A percentile compares a stretch with the other conserved stretches of the same genome.
Conservation (phyloP, 805 yeast genomes). For the Candida chilensis region DNA sequence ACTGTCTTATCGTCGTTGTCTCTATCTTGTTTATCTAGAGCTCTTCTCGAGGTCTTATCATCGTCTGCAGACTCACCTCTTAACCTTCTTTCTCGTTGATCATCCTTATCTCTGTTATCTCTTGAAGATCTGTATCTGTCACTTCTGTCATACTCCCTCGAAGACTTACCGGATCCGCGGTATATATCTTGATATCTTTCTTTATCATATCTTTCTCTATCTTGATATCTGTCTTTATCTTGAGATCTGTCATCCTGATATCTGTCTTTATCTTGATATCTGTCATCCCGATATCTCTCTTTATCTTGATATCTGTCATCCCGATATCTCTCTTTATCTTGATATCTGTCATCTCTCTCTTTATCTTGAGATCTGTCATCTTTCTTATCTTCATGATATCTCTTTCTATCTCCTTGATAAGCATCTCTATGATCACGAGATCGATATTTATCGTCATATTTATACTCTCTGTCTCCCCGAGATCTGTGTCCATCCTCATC, state of each 20-base stretch:
- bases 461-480: no score
- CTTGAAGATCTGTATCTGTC: constrained; percentile 4
- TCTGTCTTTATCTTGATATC: constrained; percentile 4
- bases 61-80: constrained; percentile 2
- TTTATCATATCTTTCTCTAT: constrained; percentile 1
- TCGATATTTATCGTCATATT: no score
- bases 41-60: constrained; percentile 5
- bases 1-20: constrained; percentile 4
- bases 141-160: constrained; percentile 4
- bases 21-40: constrained; percentile 4
- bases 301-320: constrained; percentile 4
- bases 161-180: constrained; percentile 4
- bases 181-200: constrained; percentile 2
- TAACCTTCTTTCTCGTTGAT: no score
- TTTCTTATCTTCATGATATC: no score
- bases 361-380: no score
- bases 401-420: no score
- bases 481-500: no score
- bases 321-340: constrained; percentile 8
- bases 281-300: constrained; percentile 2
- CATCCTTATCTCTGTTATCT: constrained; percentile 3
- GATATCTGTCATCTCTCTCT: no score
- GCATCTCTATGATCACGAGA: no score
- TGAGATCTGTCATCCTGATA: constrained; percentile 4
- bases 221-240: constrained; percentile 3